phyloP scores from a whole-genome alignment of 495 filamentous ascomycete species.

The Tuber borchii region DNA sequence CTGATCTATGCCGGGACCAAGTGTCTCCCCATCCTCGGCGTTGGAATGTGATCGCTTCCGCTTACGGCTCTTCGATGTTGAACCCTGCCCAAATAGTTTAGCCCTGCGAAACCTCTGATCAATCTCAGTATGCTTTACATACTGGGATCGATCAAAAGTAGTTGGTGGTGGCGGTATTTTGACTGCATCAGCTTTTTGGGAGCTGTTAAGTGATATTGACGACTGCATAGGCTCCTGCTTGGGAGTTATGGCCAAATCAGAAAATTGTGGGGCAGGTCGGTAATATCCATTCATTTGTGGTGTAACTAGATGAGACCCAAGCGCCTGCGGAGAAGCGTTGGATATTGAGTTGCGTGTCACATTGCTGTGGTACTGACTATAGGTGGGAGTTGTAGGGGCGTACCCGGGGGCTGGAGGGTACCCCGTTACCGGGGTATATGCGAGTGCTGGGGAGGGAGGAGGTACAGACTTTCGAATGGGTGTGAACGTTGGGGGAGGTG shows the following conservation, averaged over 20 bases:
- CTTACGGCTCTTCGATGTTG: slow-evolving; percentile 37
- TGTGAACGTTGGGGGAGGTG: slow-evolving; percentile 12
- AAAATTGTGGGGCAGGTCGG: slow-evolving; percentile 9
- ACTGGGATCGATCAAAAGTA: slow-evolving; percentile 41
- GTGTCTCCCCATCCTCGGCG: slow-evolving; percentile 46
- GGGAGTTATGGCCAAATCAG: slow-evolving; percentile 8
- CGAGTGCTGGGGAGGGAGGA: slow-evolving; percentile 5
- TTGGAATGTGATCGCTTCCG: slow-evolving; percentile 40
- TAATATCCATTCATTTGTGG: slow-evolving; percentile 27
- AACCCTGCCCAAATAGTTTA: slow-evolving; percentile 20
- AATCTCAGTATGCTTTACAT: slow-evolving; percentile 42
- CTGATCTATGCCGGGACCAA: slow-evolving; percentile 57
- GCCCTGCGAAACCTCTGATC: slow-evolving; percentile 38
- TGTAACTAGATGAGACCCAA: background rate
- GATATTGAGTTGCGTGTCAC: slow-evolving; percentile 14
- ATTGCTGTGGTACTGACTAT: slow-evolving; percentile 18
- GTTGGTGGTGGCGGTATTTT: slow-evolving; percentile 42
- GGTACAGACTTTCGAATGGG: slow-evolving; percentile 10
- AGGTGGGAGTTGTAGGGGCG: slow-evolving; percentile 16
- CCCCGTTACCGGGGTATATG: background rate
- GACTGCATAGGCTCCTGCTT: slow-evolving; percentile 11
- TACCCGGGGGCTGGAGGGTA: slow-evolving; percentile 18
- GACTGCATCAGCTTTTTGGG: slow-evolving; percentile 64
- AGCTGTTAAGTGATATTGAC: slow-evolving; percentile 53
- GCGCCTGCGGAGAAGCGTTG: slow-evolving; percentile 6